Base-by-base conservation (phyloP, 2,329 filamentous ascomycete species). In the Cladobotryum mycophilum region DNA sequence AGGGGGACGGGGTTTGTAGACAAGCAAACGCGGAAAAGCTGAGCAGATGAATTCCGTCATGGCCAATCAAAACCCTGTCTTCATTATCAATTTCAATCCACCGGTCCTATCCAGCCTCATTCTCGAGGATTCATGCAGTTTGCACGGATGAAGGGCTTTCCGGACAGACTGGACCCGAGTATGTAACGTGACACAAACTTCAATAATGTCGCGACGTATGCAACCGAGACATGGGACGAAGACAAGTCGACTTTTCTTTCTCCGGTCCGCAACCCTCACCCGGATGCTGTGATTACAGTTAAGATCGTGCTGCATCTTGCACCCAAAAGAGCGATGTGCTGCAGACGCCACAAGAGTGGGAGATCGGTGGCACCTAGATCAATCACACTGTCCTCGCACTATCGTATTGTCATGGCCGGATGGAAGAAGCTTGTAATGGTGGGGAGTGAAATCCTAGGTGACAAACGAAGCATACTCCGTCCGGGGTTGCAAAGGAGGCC, bases 191-290 rank as follows among this genome's bases (percentile, higher is more conserved):
- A 33, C 41, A 41, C 41, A 37, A 25, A 9, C 8, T 11, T 41
- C 25, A 40, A 45, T 38, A 34, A 40, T 20, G 9, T 34, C 9
- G 44, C 17, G 25, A 17, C 30, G 43, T 20, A 46, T 15, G 17
- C 34, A n/a, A 33, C 42, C 46, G 51, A 53, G 38, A 48, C 46
- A 53, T 45, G 46, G 42, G 34, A 38, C 41, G 12, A 38, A 38
- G 36, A 38, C 20, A 47, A 30, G 38, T 17, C 30, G 14, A 17
- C 20, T 30, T 18, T 45, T 34, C 17, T 45, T 18, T 15, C n/a
- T 18, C 33, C 51, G 42, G 15, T 13, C 14, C 30, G 9, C 20
- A 22, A 25, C 37, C 34, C 13, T 44, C 35, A 46, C 51, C 51
- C 17, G 25, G 42, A 45, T 41, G 30, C 46, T 20, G 46, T 17